Base-by-base conservation (phyloP, 2,329 filamentous ascomycete genomes). In the Sphaerulina populicola region DNA sequence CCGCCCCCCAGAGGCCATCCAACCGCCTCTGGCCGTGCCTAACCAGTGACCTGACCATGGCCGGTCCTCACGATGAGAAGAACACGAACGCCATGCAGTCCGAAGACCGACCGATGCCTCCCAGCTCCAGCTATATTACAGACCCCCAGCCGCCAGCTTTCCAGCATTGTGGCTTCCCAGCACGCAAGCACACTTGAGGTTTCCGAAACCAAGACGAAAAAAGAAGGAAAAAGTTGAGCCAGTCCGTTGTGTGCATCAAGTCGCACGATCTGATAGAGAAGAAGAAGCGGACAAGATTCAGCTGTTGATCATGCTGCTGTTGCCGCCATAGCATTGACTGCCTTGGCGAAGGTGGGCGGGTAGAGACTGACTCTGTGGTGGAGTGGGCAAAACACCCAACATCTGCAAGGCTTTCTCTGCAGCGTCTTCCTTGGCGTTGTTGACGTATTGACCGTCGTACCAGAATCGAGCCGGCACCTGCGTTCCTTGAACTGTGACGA, bases 391-490 rank as follows among this genome's bases (percentile, higher is more conserved):
- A 47, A 64, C 61, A 23, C 61, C 64, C 49, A 86, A 68, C 70
- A 76, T 78, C 63, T 75, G 78, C 54, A 86, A 69, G 23, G 88
- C 88, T 55, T 85, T 78, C 70, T 95, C 88, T 58, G 89, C 88
- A n/a, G 88, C 89, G 67, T 95, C 89, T 69, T 95, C 89, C 70
- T 81, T 84, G 52, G 88, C 88, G 64, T 94, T 94, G 74, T 90
- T 81, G 68, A 91, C 77, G 65, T 88, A 88, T 66, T 88, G 82
- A 55, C 88, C 88, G 68, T 94, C 89, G 71, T 94, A 95, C 88
- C 88, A 95, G 71, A 82, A 94, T 56, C 88, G 80, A 42, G 88
- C 88, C n/a, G 77, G 67, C 62, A 87, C 77, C 42, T 72, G 76
- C 45, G 77, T 72, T 48, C 82, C 83, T 60, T 79, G 75, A 52